Conservation (phyloP, 106 monocot genomes). For the Ottelia alismoides region DNA sequence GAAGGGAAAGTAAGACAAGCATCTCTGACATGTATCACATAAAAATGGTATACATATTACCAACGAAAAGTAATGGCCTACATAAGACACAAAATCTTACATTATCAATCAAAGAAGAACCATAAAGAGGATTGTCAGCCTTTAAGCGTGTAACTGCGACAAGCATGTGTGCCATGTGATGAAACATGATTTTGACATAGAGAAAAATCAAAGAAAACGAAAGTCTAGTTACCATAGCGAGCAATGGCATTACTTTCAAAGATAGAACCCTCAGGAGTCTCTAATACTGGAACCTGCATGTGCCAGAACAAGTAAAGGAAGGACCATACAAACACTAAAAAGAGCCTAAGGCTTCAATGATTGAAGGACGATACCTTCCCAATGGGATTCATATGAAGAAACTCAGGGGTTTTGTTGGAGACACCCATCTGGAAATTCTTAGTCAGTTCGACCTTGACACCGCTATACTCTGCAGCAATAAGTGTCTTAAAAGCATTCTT, state of each 20-base stretch:
- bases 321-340: too few relatives aligned
- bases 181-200: too few relatives aligned
- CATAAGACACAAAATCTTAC: conserved; percentile 22
- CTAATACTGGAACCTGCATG: conserved; percentile 66
- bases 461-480: conserved; percentile 70
- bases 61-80: too few relatives aligned
- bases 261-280: conserved; percentile 70
- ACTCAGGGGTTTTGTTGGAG: conserved; percentile 71
- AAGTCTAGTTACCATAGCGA: conserved; percentile 39
- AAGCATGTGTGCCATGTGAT: too few relatives aligned
- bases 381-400: conserved; percentile 67
- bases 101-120: conserved; percentile 68
- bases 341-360: too few relatives aligned
- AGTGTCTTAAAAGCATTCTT: conserved; percentile 77
- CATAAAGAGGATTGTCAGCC: conserved; percentile 55
- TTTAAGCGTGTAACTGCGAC: conserved; percentile 52
- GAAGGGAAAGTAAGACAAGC: too few relatives aligned
- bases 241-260: conserved; percentile 89
- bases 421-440: conserved; percentile 76
- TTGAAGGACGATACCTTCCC: conserved; percentile 36
- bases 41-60: too few relatives aligned
- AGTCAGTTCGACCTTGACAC: conserved; percentile 47
- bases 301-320: background rate
- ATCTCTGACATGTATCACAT: too few relatives aligned
- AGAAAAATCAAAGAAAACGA: background rate